Evolutionary conservation across 2,329 filamentous ascomycete species (phyloP).

Genomic region (Bipolaris bicolor): DNA sequence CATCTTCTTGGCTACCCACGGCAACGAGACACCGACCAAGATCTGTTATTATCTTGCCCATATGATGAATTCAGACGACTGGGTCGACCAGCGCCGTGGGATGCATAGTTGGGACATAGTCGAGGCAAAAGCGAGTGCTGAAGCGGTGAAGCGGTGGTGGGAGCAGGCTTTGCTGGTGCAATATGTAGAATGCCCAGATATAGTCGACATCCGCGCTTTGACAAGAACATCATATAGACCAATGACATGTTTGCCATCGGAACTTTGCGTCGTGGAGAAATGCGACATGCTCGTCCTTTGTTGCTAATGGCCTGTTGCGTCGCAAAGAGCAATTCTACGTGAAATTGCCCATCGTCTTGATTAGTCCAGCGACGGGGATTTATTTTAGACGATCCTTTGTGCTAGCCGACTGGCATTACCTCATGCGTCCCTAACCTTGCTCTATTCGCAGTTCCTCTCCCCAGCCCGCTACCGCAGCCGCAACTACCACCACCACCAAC

Average conservation of each 20-base stretch:
- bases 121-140: not conserved
- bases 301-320: not conserved
- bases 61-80: not conserved
- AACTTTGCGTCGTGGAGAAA: not conserved
- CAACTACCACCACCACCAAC: constrained; percentile 33
- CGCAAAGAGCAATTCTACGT: not conserved
- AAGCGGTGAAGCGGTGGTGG: not conserved
- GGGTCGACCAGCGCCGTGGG: not conserved
- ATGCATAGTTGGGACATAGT: not conserved
- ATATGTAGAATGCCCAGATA: not conserved
- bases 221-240: constrained; percentile 5
- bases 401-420: constrained; percentile 47
- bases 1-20: not conserved
- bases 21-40: not conserved
- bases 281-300: not conserved
- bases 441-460: constrained; percentile 33
- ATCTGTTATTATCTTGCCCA: not conserved
- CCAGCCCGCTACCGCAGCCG: constrained; percentile 22
- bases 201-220: not conserved
- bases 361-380: constrained; percentile 22
- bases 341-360: constrained; percentile 6
- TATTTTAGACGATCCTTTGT: constrained; percentile 25
- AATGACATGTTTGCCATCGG: not conserved
- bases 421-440: constrained; percentile 44
- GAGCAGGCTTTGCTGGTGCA: not conserved